Evolutionary conservation across 805 yeast species (phyloP), one percentile per base, ranked within the genome.

Genomic region (Yamadazyma akitaensis): DNA sequence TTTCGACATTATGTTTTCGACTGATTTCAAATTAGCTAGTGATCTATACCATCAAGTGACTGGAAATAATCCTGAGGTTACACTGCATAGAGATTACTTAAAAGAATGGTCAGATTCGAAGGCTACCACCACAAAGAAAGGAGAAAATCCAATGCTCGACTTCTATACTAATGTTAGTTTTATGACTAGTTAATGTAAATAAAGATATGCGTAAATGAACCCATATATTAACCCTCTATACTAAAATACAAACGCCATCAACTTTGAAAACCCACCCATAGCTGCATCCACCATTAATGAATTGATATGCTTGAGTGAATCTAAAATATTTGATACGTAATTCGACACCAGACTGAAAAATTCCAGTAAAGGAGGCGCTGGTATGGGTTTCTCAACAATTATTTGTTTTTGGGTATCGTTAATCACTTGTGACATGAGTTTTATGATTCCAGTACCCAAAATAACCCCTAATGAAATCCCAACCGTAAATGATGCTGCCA

Each of bases 1-100:
- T 58, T 88, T 87, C 60, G 96, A 88, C 62, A 88, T 88, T 42
- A 81, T 87, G 84, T 88, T 88, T 58, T 88, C 95, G 9, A 88
- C 96, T 0, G 85, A 88, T 57, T 89, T 88, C 62, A 65, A 67
- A 7, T 67, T 81, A 8, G 80, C 82, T 3, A 72, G 78, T 35
- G 84, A 82, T 41, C 50, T 88, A 49, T 89, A 88, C 59, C 68
- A 71, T 14, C 77, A 77, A 50, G 77, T 86, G 13, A 77, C 83
- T 17, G 89, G 89, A 0, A 84, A 79, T 54, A 61, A 74, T 2
- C 75, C 83, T 13, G 67, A 65, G 44, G 76, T 78, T 0, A 71
- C 78, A 36, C 64, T 81, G 32, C 95, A 88, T 63, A 64, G 71
- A 7, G 86, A 81, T 14, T 88, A 86, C 52, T 61, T 88, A 53